phyloP scores from a whole-genome alignment of 78 protist species.

The Dictyostelium citrinum region DNA sequence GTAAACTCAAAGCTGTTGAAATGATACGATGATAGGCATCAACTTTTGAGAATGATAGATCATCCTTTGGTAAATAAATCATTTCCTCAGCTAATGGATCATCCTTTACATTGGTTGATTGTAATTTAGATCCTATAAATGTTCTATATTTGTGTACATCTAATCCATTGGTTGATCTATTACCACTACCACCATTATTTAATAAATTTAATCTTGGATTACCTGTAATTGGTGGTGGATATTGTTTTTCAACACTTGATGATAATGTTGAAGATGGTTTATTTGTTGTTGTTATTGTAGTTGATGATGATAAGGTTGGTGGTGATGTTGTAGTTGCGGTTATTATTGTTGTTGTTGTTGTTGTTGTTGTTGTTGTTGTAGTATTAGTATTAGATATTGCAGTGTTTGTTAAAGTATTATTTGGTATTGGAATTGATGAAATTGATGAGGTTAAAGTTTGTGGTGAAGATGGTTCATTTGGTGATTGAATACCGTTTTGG shows the following conservation, averaged over 20 bases:
- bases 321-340: not conserved
- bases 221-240: not conserved
- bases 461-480: not conserved
- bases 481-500: not conserved
- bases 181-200: conserved; percentile 4
- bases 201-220: not conserved
- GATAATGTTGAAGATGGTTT: not conserved
- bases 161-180: not conserved
- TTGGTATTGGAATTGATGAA: not conserved
- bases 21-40: conserved; percentile 1
- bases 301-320: not conserved
- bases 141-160: conserved; percentile 34
- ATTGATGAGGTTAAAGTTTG: not conserved
- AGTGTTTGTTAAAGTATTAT: too few relatives aligned
- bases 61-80: conserved; percentile 35
- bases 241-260: not conserved
- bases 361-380: not conserved
- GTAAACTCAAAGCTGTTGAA: not conserved
- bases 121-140: conserved; percentile 10
- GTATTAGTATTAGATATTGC: too few relatives aligned
- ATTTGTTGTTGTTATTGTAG: not conserved
- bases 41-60: not conserved
- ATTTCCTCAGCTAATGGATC: conserved; percentile 10
- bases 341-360: not conserved
- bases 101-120: not conserved